These are phyloP conservation scores for Phaffomyces thermotolerans DNA, from an alignment of 805 yeast species.

Conservation along the genomic window DNA sequence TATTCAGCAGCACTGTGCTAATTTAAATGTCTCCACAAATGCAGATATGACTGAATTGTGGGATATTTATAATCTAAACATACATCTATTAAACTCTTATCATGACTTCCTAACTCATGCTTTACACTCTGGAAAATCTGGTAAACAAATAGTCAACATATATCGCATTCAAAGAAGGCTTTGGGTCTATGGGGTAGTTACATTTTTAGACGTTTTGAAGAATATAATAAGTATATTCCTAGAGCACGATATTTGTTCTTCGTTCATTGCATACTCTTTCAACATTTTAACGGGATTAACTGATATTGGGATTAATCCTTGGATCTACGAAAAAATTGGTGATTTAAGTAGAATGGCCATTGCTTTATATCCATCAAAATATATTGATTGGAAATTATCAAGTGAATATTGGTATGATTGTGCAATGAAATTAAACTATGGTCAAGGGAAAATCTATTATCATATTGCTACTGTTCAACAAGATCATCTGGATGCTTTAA, in stretches of 20 bases:
- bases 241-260: conserved; percentile 72
- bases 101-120: conserved; percentile 68
- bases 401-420: conserved; percentile 79
- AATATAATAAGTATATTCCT: conserved; percentile 65
- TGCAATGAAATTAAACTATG: conserved; percentile 66
- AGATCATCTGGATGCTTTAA: conserved; percentile 62
- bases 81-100: conserved; percentile 60
- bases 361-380: conserved; percentile 70
- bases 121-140: conserved; percentile 66
- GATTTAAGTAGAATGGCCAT: conserved; percentile 85
- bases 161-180: conserved; percentile 72
- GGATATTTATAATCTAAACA: conserved; percentile 63
- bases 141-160: conserved; percentile 67
- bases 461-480: conserved; percentile 85
- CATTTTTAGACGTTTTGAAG: conserved; percentile 69
- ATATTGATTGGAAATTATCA: conserved; percentile 78
- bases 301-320: conserved; percentile 33
- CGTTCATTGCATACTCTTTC: conserved; percentile 68
- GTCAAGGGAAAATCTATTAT: conserved; percentile 80
- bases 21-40: conserved; percentile 45
- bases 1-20: conserved; percentile 65
- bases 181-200: conserved; percentile 85
- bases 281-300: conserved; percentile 36
- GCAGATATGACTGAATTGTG: conserved; percentile 59
- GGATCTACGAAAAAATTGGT: conserved; percentile 76